Evolutionary conservation across 345 rosid genomes (phyloP).

Genomic region (Eucalyptus sp.): DNA sequence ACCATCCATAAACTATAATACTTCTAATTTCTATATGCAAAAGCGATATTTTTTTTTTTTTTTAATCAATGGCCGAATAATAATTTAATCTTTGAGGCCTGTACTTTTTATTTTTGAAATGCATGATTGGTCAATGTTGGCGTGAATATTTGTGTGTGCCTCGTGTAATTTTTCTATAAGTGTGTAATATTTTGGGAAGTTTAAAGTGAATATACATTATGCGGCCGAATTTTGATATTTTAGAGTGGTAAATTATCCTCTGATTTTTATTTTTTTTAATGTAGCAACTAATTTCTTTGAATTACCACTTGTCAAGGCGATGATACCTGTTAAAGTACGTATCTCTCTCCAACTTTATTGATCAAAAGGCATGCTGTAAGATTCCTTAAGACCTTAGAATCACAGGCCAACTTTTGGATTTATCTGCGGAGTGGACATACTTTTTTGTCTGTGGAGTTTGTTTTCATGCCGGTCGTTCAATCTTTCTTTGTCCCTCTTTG

Average conservation of each 20-base stretch:
- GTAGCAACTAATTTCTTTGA: no score
- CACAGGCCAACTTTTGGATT: background rate
- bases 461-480: no score
- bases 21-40: no score
- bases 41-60: no score
- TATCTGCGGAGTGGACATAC: rapidly evolving
- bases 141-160: background rate
- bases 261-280: no score
- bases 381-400: background rate
- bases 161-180: background rate
- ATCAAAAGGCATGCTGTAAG: background rate
- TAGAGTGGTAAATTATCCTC: no score
- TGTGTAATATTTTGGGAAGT: background rate
- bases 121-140: background rate
- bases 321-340: background rate
- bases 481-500: no score
- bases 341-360: background rate
- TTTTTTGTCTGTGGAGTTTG: no score
- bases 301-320: no score
- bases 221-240: no score
- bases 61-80: no score
- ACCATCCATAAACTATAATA: no score
- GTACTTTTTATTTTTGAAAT: background rate
- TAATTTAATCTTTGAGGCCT: background rate
- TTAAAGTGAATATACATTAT: background rate